These are phyloP conservation scores for Jaenimonas drosophilae DNA, from an alignment of 208 protist genomes.

Conservation along the genomic window DNA sequence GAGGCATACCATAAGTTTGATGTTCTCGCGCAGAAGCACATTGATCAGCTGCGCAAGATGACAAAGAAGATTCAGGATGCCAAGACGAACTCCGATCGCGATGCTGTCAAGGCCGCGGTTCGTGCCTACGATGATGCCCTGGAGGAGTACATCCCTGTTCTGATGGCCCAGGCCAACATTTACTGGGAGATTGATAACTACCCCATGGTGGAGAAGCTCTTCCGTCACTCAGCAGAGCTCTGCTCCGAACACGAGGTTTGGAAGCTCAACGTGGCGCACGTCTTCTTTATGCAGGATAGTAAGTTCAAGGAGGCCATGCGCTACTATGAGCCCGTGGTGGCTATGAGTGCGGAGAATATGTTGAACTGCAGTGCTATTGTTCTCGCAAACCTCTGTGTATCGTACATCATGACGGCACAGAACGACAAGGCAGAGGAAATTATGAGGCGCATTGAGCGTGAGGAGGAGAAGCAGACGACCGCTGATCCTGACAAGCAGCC, in stretches of 20 bases:
- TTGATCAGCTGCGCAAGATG: slow-evolving; percentile 90
- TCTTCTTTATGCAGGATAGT: slow-evolving; percentile 96
- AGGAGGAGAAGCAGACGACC: slow-evolving; percentile 89
- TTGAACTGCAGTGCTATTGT: slow-evolving; percentile 94
- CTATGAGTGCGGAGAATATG: slow-evolving; percentile 88
- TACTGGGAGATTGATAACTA: slow-evolving; percentile 98
- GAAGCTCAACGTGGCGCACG: slow-evolving; percentile 96
- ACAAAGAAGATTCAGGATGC: slow-evolving; percentile 94
- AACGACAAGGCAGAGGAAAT: slow-evolving; percentile 96
- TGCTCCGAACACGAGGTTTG: slow-evolving; percentile 95
- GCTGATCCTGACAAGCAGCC: slow-evolving; percentile 86
- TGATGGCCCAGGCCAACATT: slow-evolving; percentile 96
- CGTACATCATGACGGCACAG: slow-evolving; percentile 95
- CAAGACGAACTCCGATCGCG: slow-evolving; percentile 80
- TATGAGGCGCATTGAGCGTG: slow-evolving; percentile 94
- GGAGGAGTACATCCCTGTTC: slow-evolving; percentile 94
- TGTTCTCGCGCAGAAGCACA: slow-evolving; percentile 90
- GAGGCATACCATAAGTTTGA: slow-evolving; percentile 96
- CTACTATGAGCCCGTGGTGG: slow-evolving; percentile 96
- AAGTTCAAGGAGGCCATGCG: slow-evolving; percentile 94
- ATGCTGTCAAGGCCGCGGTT: slow-evolving; percentile 70
- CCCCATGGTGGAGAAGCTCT: slow-evolving; percentile 91
- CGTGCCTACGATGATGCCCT: slow-evolving; percentile 90
- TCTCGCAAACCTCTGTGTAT: slow-evolving; percentile 96
- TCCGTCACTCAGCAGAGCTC: slow-evolving; percentile 94